Base-by-base conservation (phyloP, 495 filamentous ascomycete species). In the Friedmanniomyces endolithicus region DNA sequence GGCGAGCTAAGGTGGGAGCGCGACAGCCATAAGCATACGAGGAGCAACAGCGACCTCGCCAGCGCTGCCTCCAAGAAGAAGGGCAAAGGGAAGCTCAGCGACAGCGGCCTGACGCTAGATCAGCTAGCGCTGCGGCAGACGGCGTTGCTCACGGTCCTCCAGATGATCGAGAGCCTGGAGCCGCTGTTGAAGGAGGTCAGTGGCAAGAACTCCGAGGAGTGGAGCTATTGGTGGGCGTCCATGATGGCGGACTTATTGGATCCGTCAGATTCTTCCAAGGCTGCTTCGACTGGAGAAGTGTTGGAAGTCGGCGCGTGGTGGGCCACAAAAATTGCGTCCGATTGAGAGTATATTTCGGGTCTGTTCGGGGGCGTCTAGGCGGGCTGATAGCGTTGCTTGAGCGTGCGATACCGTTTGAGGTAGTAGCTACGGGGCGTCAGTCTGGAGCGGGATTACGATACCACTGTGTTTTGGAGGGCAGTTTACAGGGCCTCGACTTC, bases 261-360 rank as follows among this genome's bases (percentile, higher is more conserved):
- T 63, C 78, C 86, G 56, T 80, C 82, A 43, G 85, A 88, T 20
- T 25, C 23, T 35, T 47, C 45, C 11, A 49, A 56, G 37, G 20
- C 31, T 9, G 81, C 87, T 23, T 78, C 80, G 33, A 87, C 80
- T 72, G 88, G 90, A 40, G 90, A 97, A 70, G 94, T 88, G 68
- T 70, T 97, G 43, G 90, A 96, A 74, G 78, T 92, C 53, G 90
- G 89, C 50, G 89, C 87, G n/a, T 95, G 88, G 88, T 94, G 87
- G 84, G 89, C 86, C 16, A 61, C 58, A 17, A 61, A 61, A 43
- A 11, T 48, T 6, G 22, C 31, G 22, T 12, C 40, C 19, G 35
- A 29, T 1, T 56, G 35, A 56, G n/a, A 22, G 12, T 16, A 4
- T n/a, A 14, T 41, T n/a, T 41, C 17, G 6, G 14, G 16, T 14